Evolutionary conservation across 345 rosid species (phyloP), one percentile per base, ranked within the genome.

Genomic region (Pistacia atlantica): DNA sequence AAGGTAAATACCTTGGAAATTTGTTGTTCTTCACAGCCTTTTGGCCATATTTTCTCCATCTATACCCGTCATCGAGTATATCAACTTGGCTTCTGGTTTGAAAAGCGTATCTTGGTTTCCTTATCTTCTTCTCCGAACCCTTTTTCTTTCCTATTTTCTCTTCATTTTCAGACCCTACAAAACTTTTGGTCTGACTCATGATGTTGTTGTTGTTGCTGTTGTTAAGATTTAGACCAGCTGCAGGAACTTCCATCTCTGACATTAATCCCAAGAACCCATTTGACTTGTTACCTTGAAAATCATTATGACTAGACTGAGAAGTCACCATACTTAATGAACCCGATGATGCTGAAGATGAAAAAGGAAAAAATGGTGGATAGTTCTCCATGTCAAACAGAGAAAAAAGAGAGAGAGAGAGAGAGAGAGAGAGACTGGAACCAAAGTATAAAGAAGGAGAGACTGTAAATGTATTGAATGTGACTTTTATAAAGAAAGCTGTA

Each of bases 21-120:
- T 88, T 90, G 82, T 89, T 93, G 79, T 90, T 88, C 83, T 93
- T 93, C 25, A 93, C 95, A 3, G 95, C 95, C 49, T 92, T 93
- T 73, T 92, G 97, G 6, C 98, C 97, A 79, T 93, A 93, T 71
- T 93, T 93, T 77, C 98, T 88, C 97, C 98, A 93, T 75, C 98
- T 81, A 81, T 92, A 93, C 17, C 98, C 98, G 88, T 93, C 98
- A 77, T 93, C 98, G 46, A 93, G 95, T 20, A 93, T 87, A 87
- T 93, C 98, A 42, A 92, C 98, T 74, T 88, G 94, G 80, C 97
- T 93, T 69, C 98, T 87, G 25, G 98, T 92, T 75, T 93, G 92
- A 78, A 93, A 93, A 81, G 97, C 97, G 77, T 68, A 89, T 82
- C 82, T 90, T 14, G 86, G 86, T 75, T 89, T 91, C 75, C 80